These are phyloP conservation scores for Penicillium odoratum DNA, from an alignment of 495 filamentous ascomycete genomes.

Conservation along the genomic window DNA sequence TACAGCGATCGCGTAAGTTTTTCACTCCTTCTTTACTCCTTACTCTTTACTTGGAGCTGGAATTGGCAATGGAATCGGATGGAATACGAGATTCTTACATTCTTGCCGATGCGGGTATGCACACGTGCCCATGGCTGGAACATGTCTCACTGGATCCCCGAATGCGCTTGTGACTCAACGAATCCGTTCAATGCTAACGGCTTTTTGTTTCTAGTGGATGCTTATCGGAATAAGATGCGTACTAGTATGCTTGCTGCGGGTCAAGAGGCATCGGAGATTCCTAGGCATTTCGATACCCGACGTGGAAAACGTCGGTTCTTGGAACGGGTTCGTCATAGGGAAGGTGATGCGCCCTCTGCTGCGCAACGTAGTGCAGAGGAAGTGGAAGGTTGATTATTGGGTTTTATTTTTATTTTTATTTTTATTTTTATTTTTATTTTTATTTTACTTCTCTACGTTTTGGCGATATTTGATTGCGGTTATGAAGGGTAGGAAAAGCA, in stretches of 20 bases:
- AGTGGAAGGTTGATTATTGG: conserved; percentile 34
- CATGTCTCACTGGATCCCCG: conserved; percentile 8
- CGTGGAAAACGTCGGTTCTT: conserved; percentile 83
- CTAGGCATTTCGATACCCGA: conserved; percentile 86
- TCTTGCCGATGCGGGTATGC: not conserved
- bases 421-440: conserved; percentile 1
- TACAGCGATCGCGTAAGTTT: conserved; percentile 88
- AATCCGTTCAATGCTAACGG: not conserved
- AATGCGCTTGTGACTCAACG: not conserved
- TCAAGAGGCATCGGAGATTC: conserved; percentile 66
- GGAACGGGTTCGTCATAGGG: conserved; percentile 50
- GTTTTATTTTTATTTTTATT: conserved; percentile 11
- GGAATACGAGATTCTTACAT: not conserved
- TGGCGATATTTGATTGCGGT: conserved; percentile 11
- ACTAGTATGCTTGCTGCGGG: conserved; percentile 72
- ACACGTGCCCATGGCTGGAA: conserved; percentile 10
- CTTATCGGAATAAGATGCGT: conserved; percentile 90
- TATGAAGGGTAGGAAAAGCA: conserved; percentile 4
- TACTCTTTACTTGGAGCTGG: not conserved
- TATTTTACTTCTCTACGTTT: conserved; percentile 2
- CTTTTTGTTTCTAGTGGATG: conserved; percentile 67
- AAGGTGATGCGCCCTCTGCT: conserved; percentile 24
- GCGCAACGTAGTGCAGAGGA: conserved; percentile 41
- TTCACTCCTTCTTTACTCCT: conserved; percentile 5
- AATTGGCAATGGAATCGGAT: not conserved